A percentile compares a stretch with the other conserved stretches of the same genome.
phyloP scores from a whole-genome alignment of 179 eudicot genomes.

The Amaranthus tricolor region DNA sequence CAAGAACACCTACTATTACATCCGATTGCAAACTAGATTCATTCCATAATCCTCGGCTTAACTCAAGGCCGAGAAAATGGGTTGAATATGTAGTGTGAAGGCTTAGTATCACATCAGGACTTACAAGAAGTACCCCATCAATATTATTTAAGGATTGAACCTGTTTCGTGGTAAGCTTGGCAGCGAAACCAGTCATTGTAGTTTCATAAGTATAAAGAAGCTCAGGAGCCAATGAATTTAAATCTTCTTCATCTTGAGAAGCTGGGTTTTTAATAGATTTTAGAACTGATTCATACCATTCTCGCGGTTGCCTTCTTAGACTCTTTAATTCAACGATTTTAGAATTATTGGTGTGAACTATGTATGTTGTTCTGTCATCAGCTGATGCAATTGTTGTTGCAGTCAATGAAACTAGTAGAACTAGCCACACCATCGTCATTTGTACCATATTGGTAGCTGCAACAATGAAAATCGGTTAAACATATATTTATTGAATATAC shows the following conservation, averaged over 20 bases:
- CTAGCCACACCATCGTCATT: constrained; percentile 8
- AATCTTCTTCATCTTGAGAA: constrained; percentile 25
- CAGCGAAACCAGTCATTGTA: constrained; percentile 61
- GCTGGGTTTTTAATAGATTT: constrained; percentile 30
- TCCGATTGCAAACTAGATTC: constrained; percentile 51
- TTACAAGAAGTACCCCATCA: constrained; percentile 48
- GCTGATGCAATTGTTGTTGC: constrained; percentile 27
- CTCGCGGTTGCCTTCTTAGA: constrained; percentile 26
- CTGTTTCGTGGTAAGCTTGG: constrained; percentile 47
- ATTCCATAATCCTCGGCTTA: constrained; percentile 56
- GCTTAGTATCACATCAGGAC: constrained; percentile 45
- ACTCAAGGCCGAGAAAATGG: constrained; percentile 58
- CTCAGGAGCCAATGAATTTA: constrained; percentile 39
- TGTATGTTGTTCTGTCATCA: constrained; percentile 40
- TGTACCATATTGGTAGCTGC: constrained; percentile 22
- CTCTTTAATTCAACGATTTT: constrained; percentile 30
- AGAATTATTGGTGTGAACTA: constrained; percentile 54
- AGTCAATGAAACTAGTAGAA: constrained; percentile 24
- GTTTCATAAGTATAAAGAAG: constrained; percentile 63
- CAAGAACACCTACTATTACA: constrained; percentile 62
- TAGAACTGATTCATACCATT: constrained; percentile 45
- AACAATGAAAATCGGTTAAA: neutral
- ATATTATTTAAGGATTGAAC: constrained; percentile 28
- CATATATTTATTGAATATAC: neutral
- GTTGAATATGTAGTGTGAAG: constrained; percentile 73